phyloP scores from a whole-genome alignment of 2,329 filamentous ascomycete species.

The Paecilomyces sp. region DNA sequence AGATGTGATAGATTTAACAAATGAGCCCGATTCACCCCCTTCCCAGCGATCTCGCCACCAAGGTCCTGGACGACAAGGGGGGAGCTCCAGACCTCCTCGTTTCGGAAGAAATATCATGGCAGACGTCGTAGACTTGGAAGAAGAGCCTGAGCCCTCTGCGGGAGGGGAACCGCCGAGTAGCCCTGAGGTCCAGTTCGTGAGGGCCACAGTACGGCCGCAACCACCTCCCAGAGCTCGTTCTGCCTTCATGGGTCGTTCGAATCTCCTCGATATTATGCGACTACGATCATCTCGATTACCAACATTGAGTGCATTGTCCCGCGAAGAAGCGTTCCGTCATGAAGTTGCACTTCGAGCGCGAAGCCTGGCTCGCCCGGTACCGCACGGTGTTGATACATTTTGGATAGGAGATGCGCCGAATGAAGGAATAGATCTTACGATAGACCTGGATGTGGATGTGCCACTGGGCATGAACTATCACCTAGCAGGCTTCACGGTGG shows the following conservation, averaged over 20 bases:
- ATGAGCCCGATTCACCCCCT: constrained; percentile 34
- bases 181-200: constrained; percentile 47
- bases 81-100: constrained; percentile 20
- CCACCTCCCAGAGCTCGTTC: constrained; percentile 5
- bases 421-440: constrained; percentile 17
- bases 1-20: constrained; percentile 41
- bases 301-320: background rate
- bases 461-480: constrained; percentile 31
- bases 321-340: constrained; percentile 11
- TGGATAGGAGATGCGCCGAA: constrained; percentile 15
- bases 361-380: constrained; percentile 5
- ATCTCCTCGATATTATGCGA: constrained; percentile 9
- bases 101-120: constrained; percentile 31
- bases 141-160: constrained; percentile 15
- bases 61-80: constrained; percentile 6
- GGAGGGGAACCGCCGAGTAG: constrained; percentile 22
- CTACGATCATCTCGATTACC: constrained; percentile 2
- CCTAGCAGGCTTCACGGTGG: constrained; percentile 2
- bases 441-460: constrained; percentile 19
- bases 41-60: constrained; percentile 6
- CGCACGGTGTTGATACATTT: constrained; percentile 11
- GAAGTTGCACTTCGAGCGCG: constrained; percentile 15
- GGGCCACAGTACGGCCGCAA: constrained; percentile 18
- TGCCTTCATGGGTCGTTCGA: background rate
- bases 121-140: constrained; percentile 34